Evolutionary conservation across 352 stramenopile species (phyloP), one percentile per base, ranked within the genome.

Genomic region (Globisporangium radiosum): DNA sequence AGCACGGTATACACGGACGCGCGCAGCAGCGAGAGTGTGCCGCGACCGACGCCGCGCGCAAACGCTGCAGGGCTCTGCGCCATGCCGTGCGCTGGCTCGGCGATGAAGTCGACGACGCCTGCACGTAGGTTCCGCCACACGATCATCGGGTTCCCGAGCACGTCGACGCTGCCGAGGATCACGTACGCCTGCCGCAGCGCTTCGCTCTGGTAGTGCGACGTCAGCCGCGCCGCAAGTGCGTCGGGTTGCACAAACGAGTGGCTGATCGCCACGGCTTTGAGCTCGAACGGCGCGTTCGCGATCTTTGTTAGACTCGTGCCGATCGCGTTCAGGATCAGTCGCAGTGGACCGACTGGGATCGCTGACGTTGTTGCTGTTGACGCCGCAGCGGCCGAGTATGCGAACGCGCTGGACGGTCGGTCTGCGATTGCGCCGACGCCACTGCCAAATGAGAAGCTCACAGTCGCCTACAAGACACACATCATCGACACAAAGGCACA

Each of bases 291-390:
- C 47, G 86, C 86, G 60, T 95, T 95, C 17, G 85, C 84, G 54
- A 95, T 90, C 66, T 95, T 95, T 10, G 84, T 89, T 53, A 95
- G 57, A 69, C 84, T 95, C 5, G 82, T 94, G 4, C 86, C 84
- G 52, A 93, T 93, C 43, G 86, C 86, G 58, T 94, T 93, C 55
- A 95, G 60, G 52, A 95, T 91, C 33, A 94, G 65, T 37, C 86
- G 82, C 45, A 95, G 60, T 17, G 84, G 81, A 4, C 84, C 86
- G 33, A 95, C 80, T 4, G 85, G 90, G 45, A 79, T 78, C 4
- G 76, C 68, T 15, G 71, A 73, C 40, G 75, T 60, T 25, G 70
- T 74, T 36, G 73, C 60, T 17, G 70, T 74, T 38, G 73, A 33
- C 25, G 25, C 25, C 25, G 25, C 25, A 33, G 25, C 25, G 25